Percentiles rank a stretch among this genome's conserved stretches.
Conservation (phyloP, 2,329 filamentous ascomycete genomes). For the Clathrospora elynae region DNA sequence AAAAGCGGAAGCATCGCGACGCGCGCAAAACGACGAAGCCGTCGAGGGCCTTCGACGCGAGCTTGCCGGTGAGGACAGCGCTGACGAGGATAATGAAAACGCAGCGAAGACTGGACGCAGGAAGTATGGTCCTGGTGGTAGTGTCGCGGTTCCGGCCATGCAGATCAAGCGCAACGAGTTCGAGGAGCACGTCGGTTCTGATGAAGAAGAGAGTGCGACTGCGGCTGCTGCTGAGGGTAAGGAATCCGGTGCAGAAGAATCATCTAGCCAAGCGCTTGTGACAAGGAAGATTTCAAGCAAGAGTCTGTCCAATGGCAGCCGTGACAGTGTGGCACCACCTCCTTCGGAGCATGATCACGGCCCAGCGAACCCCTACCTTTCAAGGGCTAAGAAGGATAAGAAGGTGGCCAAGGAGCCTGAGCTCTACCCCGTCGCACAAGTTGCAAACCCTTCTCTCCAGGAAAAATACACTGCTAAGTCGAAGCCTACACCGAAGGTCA, state of each 20-base stretch:
- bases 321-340: constrained; percentile 8
- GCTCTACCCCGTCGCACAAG: constrained; percentile 13
- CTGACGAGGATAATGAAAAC: constrained; percentile 57
- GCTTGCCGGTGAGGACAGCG: constrained; percentile 66
- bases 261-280: constrained; percentile 11
- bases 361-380: constrained; percentile 43
- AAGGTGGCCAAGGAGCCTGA: constrained; percentile 23
- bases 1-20: constrained; percentile 78
- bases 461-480: constrained; percentile 15
- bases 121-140: constrained; percentile 64
- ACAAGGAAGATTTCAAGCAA: constrained; percentile 17
- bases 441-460: constrained; percentile 9
- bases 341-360: constrained; percentile 13
- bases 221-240: constrained; percentile 33
- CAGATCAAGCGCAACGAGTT: constrained; percentile 58
- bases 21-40: constrained; percentile 79
- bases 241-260: constrained; percentile 19
- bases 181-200: constrained; percentile 63
- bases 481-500: constrained; percentile 24
- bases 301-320: constrained; percentile 20
- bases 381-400: constrained; percentile 38
- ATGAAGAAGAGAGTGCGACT: constrained; percentile 42
- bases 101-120: constrained; percentile 70
- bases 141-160: constrained; percentile 37
- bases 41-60: constrained; percentile 65